Evolutionary conservation across 768 basidiomycete genomes (phyloP).

Genomic region (Candolleomyces efflorescens): DNA sequence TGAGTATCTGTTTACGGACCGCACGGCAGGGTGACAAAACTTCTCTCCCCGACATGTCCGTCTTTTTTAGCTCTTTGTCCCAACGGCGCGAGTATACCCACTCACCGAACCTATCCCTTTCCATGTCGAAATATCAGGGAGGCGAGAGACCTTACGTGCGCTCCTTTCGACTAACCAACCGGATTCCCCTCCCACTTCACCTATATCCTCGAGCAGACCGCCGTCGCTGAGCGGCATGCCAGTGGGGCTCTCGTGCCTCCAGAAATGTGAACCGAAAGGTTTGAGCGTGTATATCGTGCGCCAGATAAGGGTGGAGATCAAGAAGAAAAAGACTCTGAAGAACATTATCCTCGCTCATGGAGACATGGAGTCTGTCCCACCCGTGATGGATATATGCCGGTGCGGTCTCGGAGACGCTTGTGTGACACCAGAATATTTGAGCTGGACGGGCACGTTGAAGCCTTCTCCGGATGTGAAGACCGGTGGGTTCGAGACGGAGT

Average conservation of each 20-base stretch:
- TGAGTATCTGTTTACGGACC: conserved; percentile 24
- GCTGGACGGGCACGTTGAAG: conserved; percentile 61
- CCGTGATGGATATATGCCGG: conserved; percentile 21
- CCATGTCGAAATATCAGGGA: conserved; percentile 56
- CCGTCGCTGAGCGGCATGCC: conserved; percentile 17
- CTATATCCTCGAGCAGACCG: conserved; percentile 7
- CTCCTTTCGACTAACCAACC: conserved; percentile 30
- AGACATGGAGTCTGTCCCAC: conserved; percentile 39
- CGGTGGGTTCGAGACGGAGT: conserved; percentile 42
- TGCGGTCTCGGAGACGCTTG: conserved; percentile 15
- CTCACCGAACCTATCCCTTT: conserved; percentile 57
- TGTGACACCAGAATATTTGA: conserved; percentile 23
- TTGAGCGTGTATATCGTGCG: conserved; percentile 49
- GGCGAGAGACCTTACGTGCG: conserved; percentile 39
- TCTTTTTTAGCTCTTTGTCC: conserved; percentile 51
- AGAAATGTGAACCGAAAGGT: conserved; percentile 3
- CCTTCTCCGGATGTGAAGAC: conserved; percentile 33
- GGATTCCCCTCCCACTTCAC: conserved; percentile 16
- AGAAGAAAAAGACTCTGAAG: conserved; percentile 30
- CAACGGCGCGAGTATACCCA: conserved; percentile 50
- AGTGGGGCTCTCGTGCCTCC: not conserved
- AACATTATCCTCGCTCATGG: conserved; percentile 46
- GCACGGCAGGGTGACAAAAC: conserved; percentile 2
- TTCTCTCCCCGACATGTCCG: not conserved
- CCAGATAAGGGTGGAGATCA: conserved; percentile 37